These are phyloP conservation scores for Tetragonia tetragonoides DNA, from an alignment of 148 eudicot genomes.

Conservation along the genomic window DNA sequence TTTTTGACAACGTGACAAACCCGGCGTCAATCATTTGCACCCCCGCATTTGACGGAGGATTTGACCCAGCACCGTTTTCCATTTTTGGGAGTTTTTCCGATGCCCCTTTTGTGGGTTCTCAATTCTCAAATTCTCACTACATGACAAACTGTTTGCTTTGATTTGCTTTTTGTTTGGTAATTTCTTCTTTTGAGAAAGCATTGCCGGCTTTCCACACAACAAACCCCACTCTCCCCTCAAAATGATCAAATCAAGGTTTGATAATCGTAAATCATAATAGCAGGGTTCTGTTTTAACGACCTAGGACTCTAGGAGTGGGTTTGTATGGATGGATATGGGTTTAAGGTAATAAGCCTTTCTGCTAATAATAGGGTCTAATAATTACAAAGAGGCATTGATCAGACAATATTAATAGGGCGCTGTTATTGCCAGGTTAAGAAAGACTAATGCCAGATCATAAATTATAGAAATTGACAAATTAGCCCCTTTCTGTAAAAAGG, in stretches of 20 bases:
- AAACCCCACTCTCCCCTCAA: not conserved
- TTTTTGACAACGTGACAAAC: not conserved
- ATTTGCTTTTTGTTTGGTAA: not conserved
- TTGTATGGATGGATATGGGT: no score
- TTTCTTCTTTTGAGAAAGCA: not conserved
- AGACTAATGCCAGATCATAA: no score
- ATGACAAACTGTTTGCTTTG: not conserved
- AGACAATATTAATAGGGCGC: no score
- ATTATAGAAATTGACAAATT: no score
- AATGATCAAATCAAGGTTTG: not conserved
- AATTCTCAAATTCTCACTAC: not conserved
- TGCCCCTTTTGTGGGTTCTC: not conserved
- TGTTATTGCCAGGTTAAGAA: no score
- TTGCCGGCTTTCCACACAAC: not conserved
- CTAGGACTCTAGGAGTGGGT: no score
- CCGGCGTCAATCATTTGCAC: not conserved
- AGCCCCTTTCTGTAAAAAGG: no score
- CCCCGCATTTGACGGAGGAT: not conserved
- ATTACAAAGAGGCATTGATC: no score
- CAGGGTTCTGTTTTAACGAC: no score
- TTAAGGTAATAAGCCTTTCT: no score
- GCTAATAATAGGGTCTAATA: no score
- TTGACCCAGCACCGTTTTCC: conserved; percentile 12
- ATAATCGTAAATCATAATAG: no score
- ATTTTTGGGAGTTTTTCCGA: not conserved